phyloP scores from a whole-genome alignment of 2,329 filamentous ascomycete species.

The Catunica adiposa region DNA sequence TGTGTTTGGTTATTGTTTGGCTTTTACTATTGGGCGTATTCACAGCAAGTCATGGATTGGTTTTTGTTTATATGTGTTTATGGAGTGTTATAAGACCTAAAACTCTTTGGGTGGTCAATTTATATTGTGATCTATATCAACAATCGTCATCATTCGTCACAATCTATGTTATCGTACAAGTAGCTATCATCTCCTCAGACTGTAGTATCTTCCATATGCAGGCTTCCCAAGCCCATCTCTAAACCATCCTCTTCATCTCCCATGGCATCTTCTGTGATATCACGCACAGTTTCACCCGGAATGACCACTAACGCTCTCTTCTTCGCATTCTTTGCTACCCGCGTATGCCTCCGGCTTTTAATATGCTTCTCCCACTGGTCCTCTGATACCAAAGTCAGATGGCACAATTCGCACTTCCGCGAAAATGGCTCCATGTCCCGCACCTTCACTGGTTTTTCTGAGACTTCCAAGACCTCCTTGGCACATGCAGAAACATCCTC shows the following conservation, averaged over 20 bases:
- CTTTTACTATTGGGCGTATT: background rate
- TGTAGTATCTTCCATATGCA: background rate
- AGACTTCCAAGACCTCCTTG: conserved; percentile 31
- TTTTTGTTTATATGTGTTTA: conserved; percentile 1
- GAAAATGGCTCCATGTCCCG: conserved; percentile 36
- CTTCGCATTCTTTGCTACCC: conserved; percentile 22
- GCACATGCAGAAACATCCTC: conserved; percentile 31
- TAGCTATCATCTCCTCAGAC: background rate
- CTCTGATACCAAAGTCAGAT: conserved; percentile 43
- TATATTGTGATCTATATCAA: background rate
- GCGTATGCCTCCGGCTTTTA: conserved; percentile 23
- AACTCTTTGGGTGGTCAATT: background rate
- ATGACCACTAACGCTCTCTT: conserved; percentile 23
- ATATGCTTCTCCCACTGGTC: conserved; percentile 28
- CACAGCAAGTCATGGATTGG: background rate
- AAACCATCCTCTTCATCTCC: background rate
- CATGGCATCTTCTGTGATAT: conserved; percentile 1
- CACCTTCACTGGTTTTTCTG: conserved; percentile 26
- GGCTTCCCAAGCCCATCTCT: background rate
- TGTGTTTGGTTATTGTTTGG: background rate
- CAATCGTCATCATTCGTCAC: background rate
- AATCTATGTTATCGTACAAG: background rate
- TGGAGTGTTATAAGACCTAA: background rate
- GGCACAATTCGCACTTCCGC: conserved; percentile 56
- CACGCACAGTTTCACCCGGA: background rate